Conservation (phyloP, 495 filamentous ascomycete genomes). For the Lophiostoma macrostomum region DNA sequence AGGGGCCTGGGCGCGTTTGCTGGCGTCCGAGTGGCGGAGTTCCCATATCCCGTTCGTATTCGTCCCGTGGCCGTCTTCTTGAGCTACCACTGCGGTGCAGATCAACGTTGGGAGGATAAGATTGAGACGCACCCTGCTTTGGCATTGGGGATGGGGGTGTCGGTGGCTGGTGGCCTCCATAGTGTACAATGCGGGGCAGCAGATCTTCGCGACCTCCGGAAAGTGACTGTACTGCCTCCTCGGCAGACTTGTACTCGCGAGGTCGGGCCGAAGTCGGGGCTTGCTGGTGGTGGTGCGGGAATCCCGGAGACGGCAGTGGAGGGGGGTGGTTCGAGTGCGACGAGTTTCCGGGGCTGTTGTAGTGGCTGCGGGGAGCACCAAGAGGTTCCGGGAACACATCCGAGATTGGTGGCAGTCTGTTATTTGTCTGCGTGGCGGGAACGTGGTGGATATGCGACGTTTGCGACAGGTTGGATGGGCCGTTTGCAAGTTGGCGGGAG, state of each 20-base stretch:
- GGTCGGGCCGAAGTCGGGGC: conserved; percentile 51
- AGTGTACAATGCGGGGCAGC: conserved; percentile 89
- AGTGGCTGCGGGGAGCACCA: conserved; percentile 52
- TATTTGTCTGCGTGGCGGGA: conserved; percentile 82
- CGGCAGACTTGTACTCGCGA: conserved; percentile 90
- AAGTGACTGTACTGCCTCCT: conserved; percentile 87
- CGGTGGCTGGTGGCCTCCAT: conserved; percentile 84
- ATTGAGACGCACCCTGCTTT: conserved; percentile 17
- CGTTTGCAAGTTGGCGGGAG: conserved; percentile 78
- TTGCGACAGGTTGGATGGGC: conserved; percentile 78
- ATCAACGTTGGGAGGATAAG: conserved; percentile 36
- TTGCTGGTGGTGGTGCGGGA: conserved; percentile 46
- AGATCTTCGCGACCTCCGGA: conserved; percentile 89
- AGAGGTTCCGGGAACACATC: conserved; percentile 92
- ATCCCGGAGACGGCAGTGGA: conserved; percentile 75
- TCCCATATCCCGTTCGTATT: conserved; percentile 86
- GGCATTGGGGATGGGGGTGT: conserved; percentile 83
- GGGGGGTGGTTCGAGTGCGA: conserved; percentile 66
- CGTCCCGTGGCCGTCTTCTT: conserved; percentile 72
- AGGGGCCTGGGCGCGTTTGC: conserved; percentile 14
- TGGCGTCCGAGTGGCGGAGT: conserved; percentile 63
- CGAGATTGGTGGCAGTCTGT: conserved; percentile 88
- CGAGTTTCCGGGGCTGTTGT: conserved; percentile 53
- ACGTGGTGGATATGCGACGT: conserved; percentile 91
- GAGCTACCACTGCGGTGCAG: conserved; percentile 47